Conservation (phyloP, 306 rosid species). For the Trichosanthes cucumerina region DNA sequence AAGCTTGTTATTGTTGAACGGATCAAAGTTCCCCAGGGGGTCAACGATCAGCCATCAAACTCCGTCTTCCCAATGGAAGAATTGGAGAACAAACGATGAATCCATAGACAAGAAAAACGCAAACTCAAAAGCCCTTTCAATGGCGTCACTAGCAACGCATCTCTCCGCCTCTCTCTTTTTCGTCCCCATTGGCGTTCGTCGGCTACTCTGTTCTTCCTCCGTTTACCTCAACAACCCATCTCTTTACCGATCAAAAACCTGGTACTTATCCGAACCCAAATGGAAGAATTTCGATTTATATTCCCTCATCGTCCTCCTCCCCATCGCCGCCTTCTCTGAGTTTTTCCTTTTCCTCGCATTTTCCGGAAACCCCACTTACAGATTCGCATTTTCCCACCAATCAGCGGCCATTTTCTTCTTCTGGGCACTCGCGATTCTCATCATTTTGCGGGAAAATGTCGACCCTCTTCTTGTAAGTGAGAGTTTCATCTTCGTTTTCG, state of each 20-base stretch:
- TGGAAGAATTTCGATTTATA: constrained; percentile 69
- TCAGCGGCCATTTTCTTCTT: constrained; percentile 42
- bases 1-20: background rate
- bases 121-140: constrained; percentile 11
- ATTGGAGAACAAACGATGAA: background rate
- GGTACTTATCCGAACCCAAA: constrained; percentile 64
- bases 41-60: background rate
- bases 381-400: constrained; percentile 58
- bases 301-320: constrained; percentile 48
- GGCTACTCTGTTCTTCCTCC: constrained; percentile 61
- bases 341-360: constrained; percentile 46
- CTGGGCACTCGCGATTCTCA: constrained; percentile 49
- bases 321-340: constrained; percentile 62
- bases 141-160: constrained; percentile 72
- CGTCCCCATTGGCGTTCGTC: constrained; percentile 54
- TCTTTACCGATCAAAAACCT: constrained; percentile 53
- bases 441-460: constrained; percentile 28
- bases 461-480: constrained; percentile 28
- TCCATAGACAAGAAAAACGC: background rate
- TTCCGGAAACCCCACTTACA: constrained; percentile 54
- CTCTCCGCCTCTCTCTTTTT: constrained; percentile 55
- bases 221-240: constrained; percentile 65
- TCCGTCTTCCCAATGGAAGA: background rate
- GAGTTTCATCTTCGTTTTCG: constrained; percentile 23
- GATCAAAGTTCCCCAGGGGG: background rate